These are phyloP conservation scores for Harrya chromipes DNA, from an alignment of 768 basidiomycete species.

Conservation along the genomic window DNA sequence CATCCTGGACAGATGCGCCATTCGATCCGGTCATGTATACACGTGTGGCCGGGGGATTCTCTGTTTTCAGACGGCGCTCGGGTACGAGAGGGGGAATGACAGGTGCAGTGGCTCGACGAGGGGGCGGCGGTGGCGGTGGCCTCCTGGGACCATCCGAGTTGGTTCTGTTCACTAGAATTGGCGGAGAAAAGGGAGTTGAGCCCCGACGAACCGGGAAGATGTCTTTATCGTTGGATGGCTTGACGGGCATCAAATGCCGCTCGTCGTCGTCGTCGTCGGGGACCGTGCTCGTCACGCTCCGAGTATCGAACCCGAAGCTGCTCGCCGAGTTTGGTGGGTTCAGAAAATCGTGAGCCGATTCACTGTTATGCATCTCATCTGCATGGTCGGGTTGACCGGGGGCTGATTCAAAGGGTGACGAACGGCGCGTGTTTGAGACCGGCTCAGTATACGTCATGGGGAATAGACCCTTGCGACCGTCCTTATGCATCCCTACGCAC, in stretches of 20 bases:
- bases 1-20: conserved; percentile 36
- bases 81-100: conserved; percentile 46
- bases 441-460: conserved; percentile 71
- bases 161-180: conserved; percentile 24
- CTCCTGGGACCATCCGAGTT: conserved; percentile 33
- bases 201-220: conserved; percentile 18
- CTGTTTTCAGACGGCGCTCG: conserved; percentile 32
- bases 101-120: conserved; percentile 41
- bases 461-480: conserved; percentile 76
- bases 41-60: conserved; percentile 13
- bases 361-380: conserved; percentile 26
- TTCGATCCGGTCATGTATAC: conserved; percentile 30
- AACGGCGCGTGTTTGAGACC: conserved; percentile 15
- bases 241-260: conserved; percentile 30
- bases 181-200: conserved; percentile 6
- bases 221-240: conserved; percentile 24
- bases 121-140: conserved; percentile 63
- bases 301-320: conserved; percentile 31
- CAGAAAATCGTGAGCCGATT: conserved; percentile 12
- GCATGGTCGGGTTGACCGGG: conserved; percentile 9
- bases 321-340: conserved; percentile 25
- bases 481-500: conserved; percentile 77
- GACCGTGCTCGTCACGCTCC: conserved; percentile 41
- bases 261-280: conserved; percentile 48
- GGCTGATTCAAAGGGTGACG: conserved; percentile 35